Evolutionary conservation across 768 basidiomycete genomes (phyloP).

Genomic region (Kwoniella heveanensis): DNA sequence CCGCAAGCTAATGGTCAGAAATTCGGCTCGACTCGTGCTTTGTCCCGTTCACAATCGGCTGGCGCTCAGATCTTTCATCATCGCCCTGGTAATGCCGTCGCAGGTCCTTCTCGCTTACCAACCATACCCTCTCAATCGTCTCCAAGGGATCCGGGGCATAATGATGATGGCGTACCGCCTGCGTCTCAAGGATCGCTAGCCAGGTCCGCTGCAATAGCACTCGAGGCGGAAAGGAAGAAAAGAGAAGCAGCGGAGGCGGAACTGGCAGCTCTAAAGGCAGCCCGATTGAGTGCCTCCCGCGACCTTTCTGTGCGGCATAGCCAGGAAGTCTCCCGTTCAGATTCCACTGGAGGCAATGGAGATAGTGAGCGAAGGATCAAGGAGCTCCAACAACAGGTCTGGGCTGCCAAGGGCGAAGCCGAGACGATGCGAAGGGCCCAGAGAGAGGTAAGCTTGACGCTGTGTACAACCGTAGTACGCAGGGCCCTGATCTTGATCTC

Average conservation of each 20-base stretch:
- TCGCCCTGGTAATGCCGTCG: neutral
- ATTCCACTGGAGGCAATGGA: neutral
- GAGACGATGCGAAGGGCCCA: constrained; percentile 37
- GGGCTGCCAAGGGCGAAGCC: constrained; percentile 42
- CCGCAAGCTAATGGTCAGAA: neutral
- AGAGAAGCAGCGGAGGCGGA: constrained; percentile 24
- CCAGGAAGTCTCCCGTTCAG: neutral
- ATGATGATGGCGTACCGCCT: constrained; percentile 14
- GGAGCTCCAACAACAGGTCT: constrained; percentile 36
- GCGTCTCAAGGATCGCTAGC: constrained; percentile 40
- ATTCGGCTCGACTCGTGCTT: constrained; percentile 20
- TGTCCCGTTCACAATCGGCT: constrained; percentile 40
- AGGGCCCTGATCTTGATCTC: neutral
- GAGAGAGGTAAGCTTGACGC: constrained; percentile 26
- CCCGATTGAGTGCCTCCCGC: constrained; percentile 7
- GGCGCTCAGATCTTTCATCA: constrained; percentile 26
- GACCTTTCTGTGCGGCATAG: neutral
- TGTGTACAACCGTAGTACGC: neutral
- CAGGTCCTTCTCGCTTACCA: constrained; percentile 29
- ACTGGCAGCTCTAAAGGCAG: constrained; percentile 10
- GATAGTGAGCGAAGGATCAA: constrained; percentile 18
- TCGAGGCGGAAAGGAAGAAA: constrained; percentile 34
- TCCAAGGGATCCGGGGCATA: neutral
- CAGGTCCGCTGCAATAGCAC: constrained; percentile 34
- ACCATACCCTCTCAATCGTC: constrained; percentile 36